A percentile compares a stretch with the other conserved stretches of the same genome.
These are phyloP conservation scores for Seminavis robusta DNA, from an alignment of 108 stramenopile species.

Conservation along the genomic window DNA sequence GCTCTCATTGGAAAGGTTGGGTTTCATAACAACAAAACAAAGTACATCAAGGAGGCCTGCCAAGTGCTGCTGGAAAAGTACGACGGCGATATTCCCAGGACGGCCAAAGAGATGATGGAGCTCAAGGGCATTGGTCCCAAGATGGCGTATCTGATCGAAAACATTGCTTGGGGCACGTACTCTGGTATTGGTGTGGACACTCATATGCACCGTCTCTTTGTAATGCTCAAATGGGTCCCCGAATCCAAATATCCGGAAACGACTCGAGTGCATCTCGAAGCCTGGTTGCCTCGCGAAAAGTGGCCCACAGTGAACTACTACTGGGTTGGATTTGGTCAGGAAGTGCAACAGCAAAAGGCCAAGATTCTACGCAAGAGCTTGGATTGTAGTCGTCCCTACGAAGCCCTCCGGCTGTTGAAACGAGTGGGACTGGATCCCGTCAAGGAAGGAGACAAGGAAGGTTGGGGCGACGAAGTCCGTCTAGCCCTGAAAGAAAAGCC, in stretches of 20 bases:
- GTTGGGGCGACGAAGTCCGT: constrained; percentile 46
- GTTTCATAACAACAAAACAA: constrained; percentile 94
- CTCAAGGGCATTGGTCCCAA: constrained; percentile 90
- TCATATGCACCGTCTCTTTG: constrained; percentile 92
- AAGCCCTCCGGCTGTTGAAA: constrained; percentile 61
- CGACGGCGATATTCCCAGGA: constrained; percentile 75
- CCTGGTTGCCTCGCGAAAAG: constrained; percentile 75
- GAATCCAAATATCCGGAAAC: constrained; percentile 77
- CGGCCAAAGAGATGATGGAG: constrained; percentile 64
- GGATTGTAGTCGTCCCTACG: constrained; percentile 51
- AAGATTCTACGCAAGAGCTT: constrained; percentile 75
- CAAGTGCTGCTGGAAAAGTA: constrained; percentile 60
- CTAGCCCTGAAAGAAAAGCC: too few relatives aligned
- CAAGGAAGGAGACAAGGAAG: constrained; percentile 63
- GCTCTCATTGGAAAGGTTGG: constrained; percentile 70
- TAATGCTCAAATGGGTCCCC: constrained; percentile 72
- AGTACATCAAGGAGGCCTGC: constrained; percentile 67
- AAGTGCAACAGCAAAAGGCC: constrained; percentile 80
- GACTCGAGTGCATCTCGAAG: constrained; percentile 78
- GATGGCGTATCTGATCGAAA: constrained; percentile 87
- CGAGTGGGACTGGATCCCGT: constrained; percentile 57
- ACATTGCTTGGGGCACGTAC: constrained; percentile 53
- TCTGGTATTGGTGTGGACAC: constrained; percentile 93
- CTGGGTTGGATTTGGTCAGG: constrained; percentile 94
- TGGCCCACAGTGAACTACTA: constrained; percentile 81